Evolutionary conservation across 2,329 filamentous ascomycete species (phyloP).

Genomic region (Paramyrothecium sp.): DNA sequence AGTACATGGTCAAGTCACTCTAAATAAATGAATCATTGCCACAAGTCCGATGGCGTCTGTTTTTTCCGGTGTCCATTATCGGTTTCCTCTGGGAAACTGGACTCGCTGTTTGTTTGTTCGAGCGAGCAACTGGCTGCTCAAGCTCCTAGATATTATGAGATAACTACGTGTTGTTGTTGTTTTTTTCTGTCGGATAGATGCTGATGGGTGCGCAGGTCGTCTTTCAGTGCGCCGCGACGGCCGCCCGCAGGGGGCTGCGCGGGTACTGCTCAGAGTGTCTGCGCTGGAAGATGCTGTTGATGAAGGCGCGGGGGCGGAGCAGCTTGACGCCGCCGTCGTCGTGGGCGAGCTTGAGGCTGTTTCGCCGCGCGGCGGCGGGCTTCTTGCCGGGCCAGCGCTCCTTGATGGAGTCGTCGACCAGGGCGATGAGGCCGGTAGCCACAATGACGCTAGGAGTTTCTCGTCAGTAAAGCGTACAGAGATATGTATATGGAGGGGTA

Average conservation of each 20-base stretch:
- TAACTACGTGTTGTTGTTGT: not conserved
- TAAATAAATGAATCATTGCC: too few relatives aligned
- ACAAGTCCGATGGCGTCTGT: too few relatives aligned
- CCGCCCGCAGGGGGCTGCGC: constrained; percentile 32
- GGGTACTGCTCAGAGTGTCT: constrained; percentile 36
- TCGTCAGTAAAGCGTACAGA: constrained; percentile 18
- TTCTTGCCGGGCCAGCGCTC: constrained; percentile 63
- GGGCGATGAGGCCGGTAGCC: constrained; percentile 81
- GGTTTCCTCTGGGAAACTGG: too few relatives aligned
- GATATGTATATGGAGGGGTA: constrained; percentile 5
- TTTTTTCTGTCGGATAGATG: constrained; percentile 2
- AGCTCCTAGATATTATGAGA: not conserved
- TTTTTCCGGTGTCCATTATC: too few relatives aligned
- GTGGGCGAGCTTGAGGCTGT: constrained; percentile 14
- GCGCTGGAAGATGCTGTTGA: constrained; percentile 39
- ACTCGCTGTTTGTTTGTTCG: not conserved
- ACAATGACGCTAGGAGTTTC: constrained; percentile 69
- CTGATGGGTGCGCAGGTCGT: not conserved
- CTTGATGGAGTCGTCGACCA: constrained; percentile 91
- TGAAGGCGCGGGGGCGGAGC: constrained; percentile 26
- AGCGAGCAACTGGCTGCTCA: not conserved
- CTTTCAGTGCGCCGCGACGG: constrained; percentile 33
- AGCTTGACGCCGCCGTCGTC: constrained; percentile 19
- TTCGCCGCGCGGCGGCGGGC: constrained; percentile 21
- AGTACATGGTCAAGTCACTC: too few relatives aligned